Percentiles rank a stretch among this genome's conserved stretches.
These are phyloP conservation scores for Lignosus rhinocerotis DNA, from an alignment of 1,284 basidiomycete species.

Conservation along the genomic window DNA sequence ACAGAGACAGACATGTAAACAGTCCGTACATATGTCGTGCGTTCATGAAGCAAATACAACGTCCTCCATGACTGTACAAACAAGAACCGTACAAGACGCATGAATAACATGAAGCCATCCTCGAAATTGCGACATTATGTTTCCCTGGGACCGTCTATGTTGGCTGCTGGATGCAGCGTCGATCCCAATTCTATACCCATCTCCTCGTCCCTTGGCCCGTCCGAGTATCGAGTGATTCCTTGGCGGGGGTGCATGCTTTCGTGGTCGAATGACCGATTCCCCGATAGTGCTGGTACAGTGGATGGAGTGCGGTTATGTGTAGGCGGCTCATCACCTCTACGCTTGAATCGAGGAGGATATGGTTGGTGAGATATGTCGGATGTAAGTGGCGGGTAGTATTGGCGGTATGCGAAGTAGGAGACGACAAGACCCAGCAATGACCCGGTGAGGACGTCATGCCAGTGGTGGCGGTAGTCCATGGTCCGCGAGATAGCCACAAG, in stretches of 20 bases:
- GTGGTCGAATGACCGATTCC: neutral
- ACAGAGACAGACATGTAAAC: too few relatives aligned
- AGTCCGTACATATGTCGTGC: too few relatives aligned
- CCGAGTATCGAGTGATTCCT: slow-evolving; percentile 10
- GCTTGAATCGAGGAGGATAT: slow-evolving; percentile 68
- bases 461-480: slow-evolving; percentile 87
- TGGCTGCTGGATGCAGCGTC: neutral
- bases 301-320: slow-evolving; percentile 28
- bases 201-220: slow-evolving; percentile 16
- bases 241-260: slow-evolving; percentile 3
- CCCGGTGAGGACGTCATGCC: slow-evolving; percentile 87
- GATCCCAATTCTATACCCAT: neutral
- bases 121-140: neutral
- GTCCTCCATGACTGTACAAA: too few relatives aligned
- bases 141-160: neutral
- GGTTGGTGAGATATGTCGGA: slow-evolving; percentile 70
- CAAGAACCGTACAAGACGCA: too few relatives aligned
- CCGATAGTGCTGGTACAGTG: slow-evolving; percentile 2
- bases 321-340: slow-evolving; percentile 44
- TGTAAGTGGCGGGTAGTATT: slow-evolving; percentile 71
- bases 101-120: too few relatives aligned
- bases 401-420: slow-evolving; percentile 80
- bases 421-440: slow-evolving; percentile 72
- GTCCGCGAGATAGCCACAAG: slow-evolving; percentile 91
- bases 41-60: too few relatives aligned